Conservation (phyloP, 768 basidiomycete genomes). For the Tricholoma sp. region DNA sequence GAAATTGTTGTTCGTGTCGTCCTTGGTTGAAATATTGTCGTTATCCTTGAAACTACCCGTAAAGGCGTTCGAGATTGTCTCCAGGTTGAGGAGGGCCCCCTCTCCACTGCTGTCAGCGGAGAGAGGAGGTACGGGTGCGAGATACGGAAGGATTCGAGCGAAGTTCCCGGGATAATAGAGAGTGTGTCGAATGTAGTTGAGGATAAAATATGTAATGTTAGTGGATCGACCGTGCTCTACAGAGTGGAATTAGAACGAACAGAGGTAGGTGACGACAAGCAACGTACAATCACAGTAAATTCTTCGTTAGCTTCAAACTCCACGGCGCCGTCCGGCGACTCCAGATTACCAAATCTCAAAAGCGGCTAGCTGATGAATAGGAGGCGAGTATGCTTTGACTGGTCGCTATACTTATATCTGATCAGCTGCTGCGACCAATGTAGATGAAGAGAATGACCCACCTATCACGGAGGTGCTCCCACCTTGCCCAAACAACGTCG, state of each 20-base stretch:
- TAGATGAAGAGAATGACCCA: too few relatives aligned
- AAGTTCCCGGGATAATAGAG: constrained; percentile 42
- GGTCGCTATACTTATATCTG: neutral
- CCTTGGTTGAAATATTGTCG: neutral
- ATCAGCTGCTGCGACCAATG: neutral
- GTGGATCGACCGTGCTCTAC: constrained; percentile 55
- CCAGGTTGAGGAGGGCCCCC: neutral
- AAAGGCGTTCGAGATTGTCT: constrained; percentile 7
- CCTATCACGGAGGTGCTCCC: constrained; percentile 2
- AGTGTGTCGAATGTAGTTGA: constrained; percentile 46
- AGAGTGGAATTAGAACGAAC: neutral
- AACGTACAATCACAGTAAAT: constrained; percentile 56
- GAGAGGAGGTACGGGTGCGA: neutral
- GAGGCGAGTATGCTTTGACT: neutral
- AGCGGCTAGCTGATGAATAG: constrained; percentile 39
- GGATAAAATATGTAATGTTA: constrained; percentile 52
- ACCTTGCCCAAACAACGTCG: neutral
- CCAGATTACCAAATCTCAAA: constrained; percentile 63
- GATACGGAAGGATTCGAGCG: constrained; percentile 35
- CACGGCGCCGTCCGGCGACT: constrained; percentile 30
- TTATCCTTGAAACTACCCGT: neutral
- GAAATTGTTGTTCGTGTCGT: neutral
- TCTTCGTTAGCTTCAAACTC: constrained; percentile 6
- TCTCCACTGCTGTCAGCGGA: neutral
- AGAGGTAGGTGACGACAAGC: neutral